Conservation (phyloP, 2,329 filamentous ascomycete genomes). For the Meredithiella fracta region DNA sequence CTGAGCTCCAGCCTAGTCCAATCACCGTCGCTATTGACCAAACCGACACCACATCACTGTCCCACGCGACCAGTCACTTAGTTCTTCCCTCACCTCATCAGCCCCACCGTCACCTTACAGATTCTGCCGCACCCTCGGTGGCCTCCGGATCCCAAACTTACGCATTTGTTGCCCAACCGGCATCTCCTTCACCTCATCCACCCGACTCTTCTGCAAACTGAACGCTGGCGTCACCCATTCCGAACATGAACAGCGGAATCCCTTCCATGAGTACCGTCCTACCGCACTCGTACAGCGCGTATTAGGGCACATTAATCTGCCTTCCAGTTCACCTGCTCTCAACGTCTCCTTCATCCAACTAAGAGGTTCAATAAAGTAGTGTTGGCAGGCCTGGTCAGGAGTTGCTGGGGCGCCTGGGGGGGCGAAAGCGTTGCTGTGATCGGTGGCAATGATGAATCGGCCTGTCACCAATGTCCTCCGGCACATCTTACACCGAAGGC, state of each 20-base stretch:
- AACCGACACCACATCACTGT: neutral
- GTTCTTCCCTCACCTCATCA: neutral
- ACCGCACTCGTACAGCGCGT: constrained; percentile 63
- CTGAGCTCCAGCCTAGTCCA: no score
- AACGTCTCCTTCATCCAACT: constrained; percentile 87
- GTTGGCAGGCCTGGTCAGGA: constrained; percentile 42
- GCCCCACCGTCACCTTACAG: constrained; percentile 17
- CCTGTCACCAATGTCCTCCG: constrained; percentile 43
- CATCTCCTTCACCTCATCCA: constrained; percentile 47
- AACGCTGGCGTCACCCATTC: constrained; percentile 86
- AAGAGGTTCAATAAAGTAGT: constrained; percentile 81
- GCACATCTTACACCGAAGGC: constrained; percentile 78
- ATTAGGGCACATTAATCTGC: constrained; percentile 70
- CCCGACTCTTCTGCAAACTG: constrained; percentile 62
- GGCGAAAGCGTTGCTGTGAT: constrained; percentile 31
- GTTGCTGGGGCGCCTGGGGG: constrained; percentile 17
- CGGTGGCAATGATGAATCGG: constrained; percentile 40
- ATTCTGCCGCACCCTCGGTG: constrained; percentile 29
- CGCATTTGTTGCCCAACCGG: constrained; percentile 15
- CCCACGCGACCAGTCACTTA: no score
- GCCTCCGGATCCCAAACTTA: constrained; percentile 36
- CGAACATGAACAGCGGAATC: constrained; percentile 79
- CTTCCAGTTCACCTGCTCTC: constrained; percentile 65
- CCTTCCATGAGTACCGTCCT: constrained; percentile 92
- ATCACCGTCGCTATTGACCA: no score